A percentile compares a stretch with the other conserved stretches of the same genome.
These are phyloP conservation scores for Anacardium occidentale DNA, from an alignment of 345 rosid genomes.

Conservation along the genomic window DNA sequence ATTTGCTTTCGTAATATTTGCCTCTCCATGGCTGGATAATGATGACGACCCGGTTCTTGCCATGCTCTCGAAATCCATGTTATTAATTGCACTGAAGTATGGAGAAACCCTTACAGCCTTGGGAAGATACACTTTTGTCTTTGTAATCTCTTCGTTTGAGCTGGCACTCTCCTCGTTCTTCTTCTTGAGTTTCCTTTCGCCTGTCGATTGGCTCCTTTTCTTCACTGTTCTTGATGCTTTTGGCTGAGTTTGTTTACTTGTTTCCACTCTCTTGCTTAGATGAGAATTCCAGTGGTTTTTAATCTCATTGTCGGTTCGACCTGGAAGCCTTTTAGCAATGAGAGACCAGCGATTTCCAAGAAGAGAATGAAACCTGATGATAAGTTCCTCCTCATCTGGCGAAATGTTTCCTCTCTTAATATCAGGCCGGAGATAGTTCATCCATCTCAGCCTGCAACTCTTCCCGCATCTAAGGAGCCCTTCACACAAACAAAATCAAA, in stretches of 20 bases:
- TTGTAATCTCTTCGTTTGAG: neutral
- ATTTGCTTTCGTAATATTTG: neutral
- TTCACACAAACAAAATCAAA: neutral
- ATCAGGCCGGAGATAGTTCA: no score
- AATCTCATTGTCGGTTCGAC: conserved; percentile 50
- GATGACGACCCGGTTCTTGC: neutral
- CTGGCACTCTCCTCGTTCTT: neutral
- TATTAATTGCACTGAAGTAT: conserved; percentile 16
- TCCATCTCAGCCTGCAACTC: conserved; percentile 28
- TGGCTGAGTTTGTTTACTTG: neutral
- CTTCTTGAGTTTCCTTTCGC: neutral
- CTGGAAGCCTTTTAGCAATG: conserved; percentile 42
- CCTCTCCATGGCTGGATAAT: neutral
- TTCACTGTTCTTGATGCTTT: neutral
- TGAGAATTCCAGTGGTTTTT: conserved; percentile 49
- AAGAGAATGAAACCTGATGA: conserved; percentile 39
- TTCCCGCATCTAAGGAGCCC: conserved; percentile 50
- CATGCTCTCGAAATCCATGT: neutral
- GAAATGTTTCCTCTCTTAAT: no score
- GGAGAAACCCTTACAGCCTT: conserved; percentile 31
- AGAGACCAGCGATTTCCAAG: conserved; percentile 51
- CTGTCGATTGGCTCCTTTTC: conserved; percentile 1
- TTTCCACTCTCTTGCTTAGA: conserved; percentile 28
- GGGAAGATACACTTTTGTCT: conserved; percentile 33
- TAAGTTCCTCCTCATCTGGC: neutral